Conservation (phyloP, 257 asterid species). For the Verbena officinalis region DNA sequence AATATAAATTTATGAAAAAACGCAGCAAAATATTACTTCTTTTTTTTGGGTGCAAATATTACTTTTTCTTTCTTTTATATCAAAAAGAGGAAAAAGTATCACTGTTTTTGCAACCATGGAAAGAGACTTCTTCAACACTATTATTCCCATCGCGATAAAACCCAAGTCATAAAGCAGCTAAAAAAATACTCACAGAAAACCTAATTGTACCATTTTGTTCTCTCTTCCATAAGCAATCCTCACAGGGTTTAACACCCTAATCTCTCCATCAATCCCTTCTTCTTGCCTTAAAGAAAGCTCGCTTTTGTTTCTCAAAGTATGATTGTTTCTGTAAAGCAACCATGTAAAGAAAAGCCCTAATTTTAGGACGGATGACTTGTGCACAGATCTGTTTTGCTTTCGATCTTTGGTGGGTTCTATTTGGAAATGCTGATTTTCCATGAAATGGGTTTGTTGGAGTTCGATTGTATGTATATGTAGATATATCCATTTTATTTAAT, state of each 20-base stretch:
- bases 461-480: slow-evolving; percentile 10
- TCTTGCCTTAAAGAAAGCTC: background rate
- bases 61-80: too few relatives aligned
- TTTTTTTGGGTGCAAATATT: too few relatives aligned
- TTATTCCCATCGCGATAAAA: slow-evolving; percentile 23
- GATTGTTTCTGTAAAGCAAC: slow-evolving; percentile 3
- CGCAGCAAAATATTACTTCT: too few relatives aligned
- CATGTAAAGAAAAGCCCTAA: background rate
- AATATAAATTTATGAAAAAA: too few relatives aligned
- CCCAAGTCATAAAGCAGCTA: slow-evolving; percentile 22
- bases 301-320: background rate
- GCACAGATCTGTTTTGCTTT: slow-evolving; percentile 27
- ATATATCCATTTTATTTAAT: background rate
- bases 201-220: background rate
- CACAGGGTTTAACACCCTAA: background rate
- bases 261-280: background rate
- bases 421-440: background rate
- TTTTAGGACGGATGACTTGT: background rate
- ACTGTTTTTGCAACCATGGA: slow-evolving; percentile 1
- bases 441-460: slow-evolving; percentile 18
- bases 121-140: slow-evolving; percentile 17
- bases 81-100: background rate
- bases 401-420: slow-evolving; percentile 16
- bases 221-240: slow-evolving; percentile 1
- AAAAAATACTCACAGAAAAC: background rate